Percentiles rank a stretch among this genome's conserved stretches.
phyloP scores from a whole-genome alignment of 2,329 filamentous ascomycete species.

The Diatrype stigma region DNA sequence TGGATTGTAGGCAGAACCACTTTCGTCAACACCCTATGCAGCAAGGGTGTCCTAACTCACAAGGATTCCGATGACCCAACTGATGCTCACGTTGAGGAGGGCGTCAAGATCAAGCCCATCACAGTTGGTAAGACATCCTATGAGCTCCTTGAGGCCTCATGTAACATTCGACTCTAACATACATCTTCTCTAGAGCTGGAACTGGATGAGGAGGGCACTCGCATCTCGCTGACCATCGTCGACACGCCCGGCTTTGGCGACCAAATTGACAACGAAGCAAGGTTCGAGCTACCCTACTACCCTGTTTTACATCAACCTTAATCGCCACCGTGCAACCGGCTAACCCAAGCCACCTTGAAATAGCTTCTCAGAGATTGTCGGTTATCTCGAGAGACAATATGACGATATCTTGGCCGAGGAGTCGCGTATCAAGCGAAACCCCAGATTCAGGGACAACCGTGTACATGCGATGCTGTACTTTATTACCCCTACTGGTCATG shows the following conservation, averaged over 20 bases:
- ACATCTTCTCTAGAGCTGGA: conserved; percentile 65
- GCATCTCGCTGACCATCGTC: conserved; percentile 96
- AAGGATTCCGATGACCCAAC: conserved; percentile 90
- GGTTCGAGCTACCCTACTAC: conserved; percentile 56
- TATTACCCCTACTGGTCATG: conserved; percentile 96
- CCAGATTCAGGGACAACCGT: conserved; percentile 97
- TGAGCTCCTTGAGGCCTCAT: not conserved
- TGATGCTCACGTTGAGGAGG: conserved; percentile 89
- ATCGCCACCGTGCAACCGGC: conserved; percentile 15
- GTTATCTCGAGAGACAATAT: conserved; percentile 98
- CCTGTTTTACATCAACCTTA: conserved; percentile 11
- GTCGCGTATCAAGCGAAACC: conserved; percentile 99
- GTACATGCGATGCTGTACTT: conserved; percentile 98
- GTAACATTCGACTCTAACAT: conserved; percentile 16
- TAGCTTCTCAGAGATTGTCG: conserved; percentile 96
- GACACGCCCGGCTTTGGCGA: conserved; percentile 98
- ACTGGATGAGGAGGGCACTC: conserved; percentile 95
- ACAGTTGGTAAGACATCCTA: conserved; percentile 73
- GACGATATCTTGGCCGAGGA: conserved; percentile 99
- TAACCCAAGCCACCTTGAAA: not conserved
- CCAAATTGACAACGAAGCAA: conserved; percentile 98
- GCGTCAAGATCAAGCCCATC: conserved; percentile 97
- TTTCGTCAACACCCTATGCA: conserved; percentile 98
- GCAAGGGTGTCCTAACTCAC: conserved; percentile 83
- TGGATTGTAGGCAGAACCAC: conserved; percentile 76